Percentiles rank a stretch among this genome's conserved stretches.
phyloP scores from a whole-genome alignment of 2,329 filamentous ascomycete genomes.

The Phialocephala sp. region DNA sequence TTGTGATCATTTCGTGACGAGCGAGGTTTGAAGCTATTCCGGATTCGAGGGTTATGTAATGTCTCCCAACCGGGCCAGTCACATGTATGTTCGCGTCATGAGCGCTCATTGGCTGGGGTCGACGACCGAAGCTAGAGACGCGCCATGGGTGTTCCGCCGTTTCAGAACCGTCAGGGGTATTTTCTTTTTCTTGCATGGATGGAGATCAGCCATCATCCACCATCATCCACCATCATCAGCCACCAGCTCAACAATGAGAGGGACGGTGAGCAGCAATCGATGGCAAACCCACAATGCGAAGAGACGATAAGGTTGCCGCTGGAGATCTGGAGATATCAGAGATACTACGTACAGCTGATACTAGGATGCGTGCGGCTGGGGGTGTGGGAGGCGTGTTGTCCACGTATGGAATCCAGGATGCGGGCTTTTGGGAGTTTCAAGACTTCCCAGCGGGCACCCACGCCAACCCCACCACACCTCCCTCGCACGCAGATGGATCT shows the following conservation, averaged over 20 bases:
- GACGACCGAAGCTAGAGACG: neutral
- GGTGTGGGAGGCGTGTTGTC: constrained; percentile 5
- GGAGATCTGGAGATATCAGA: neutral
- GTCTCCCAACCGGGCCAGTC: neutral
- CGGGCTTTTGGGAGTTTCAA: neutral
- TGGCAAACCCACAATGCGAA: neutral
- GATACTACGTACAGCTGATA: neutral
- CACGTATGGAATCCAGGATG: neutral
- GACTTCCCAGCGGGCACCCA: neutral
- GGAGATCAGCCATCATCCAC: neutral
- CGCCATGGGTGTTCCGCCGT: neutral
- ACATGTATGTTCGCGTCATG: neutral
- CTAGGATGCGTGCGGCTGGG: neutral
- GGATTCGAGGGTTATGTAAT: neutral
- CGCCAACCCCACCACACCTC: neutral
- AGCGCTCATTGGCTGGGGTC: neutral
- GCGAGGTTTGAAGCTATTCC: constrained; percentile 1
- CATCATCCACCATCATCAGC: no score
- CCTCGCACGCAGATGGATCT: neutral
- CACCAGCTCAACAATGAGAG: neutral
- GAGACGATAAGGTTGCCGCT: neutral
- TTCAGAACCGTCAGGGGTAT: neutral
- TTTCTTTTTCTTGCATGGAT: constrained; percentile 1
- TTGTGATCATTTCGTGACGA: neutral
- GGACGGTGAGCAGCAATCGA: neutral